Evolutionary conservation across 371 early-diverging fungal species (phyloP).

Genomic region (Mucor mucedo): DNA sequence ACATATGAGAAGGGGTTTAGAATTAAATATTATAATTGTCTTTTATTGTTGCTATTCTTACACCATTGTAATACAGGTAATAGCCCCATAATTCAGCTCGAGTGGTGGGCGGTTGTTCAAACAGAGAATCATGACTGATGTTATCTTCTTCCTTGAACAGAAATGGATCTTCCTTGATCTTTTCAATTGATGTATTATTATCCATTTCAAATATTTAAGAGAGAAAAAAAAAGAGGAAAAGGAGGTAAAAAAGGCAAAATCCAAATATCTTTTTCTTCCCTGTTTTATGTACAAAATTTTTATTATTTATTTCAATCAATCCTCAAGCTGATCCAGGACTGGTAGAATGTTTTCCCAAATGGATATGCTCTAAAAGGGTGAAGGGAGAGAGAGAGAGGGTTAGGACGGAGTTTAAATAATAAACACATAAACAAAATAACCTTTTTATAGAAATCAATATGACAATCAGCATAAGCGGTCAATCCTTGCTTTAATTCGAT

Average conservation of each 20-base stretch:
- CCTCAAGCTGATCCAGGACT: slow-evolving; percentile 33
- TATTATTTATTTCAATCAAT: slow-evolving; percentile 24
- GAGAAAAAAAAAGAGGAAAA: neutral
- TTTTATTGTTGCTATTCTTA: slow-evolving; percentile 13
- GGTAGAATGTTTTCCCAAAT: slow-evolving; percentile 54
- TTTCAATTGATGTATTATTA: neutral
- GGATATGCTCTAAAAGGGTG: slow-evolving; percentile 33
- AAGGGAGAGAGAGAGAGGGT: too few relatives aligned
- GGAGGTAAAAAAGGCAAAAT: neutral
- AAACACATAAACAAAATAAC: slow-evolving; percentile 17
- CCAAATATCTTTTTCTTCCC: neutral
- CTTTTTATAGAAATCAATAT: slow-evolving; percentile 84
- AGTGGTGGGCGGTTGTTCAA: slow-evolving; percentile 44
- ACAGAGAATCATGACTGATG: neutral
- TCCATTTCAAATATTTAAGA: neutral
- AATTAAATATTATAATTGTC: neutral
- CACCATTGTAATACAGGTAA: slow-evolving; percentile 59
- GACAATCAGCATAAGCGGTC: slow-evolving; percentile 74
- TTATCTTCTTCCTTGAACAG: neutral
- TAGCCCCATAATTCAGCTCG: slow-evolving; percentile 52
- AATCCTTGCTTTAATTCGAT: slow-evolving; percentile 81
- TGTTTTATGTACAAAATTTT: neutral
- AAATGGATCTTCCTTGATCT: slow-evolving; percentile 16
- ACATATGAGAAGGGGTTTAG: neutral
- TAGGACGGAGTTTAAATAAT: too few relatives aligned